Evolutionary conservation across 495 filamentous ascomycete species (phyloP), one percentile per base, ranked within the genome.

Genomic region (Trichoderma asperelloides): DNA sequence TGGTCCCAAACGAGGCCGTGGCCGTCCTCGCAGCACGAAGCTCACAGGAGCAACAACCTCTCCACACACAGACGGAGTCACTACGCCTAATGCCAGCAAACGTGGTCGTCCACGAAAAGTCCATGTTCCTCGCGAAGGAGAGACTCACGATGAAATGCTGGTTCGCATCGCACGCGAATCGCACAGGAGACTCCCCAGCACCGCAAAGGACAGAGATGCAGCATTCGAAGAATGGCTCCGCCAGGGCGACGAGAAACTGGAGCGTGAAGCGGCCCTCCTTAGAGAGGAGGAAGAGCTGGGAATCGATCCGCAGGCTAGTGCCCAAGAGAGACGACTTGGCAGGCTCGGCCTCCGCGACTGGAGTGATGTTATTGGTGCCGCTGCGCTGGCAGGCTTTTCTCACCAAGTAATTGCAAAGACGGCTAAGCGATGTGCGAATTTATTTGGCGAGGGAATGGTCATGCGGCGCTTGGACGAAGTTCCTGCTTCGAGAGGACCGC

Each of bases 341-440:
- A 28, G 28, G 21, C 41, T 64, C 11, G 64, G 64, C 64, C 64
- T 65, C 40, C 85, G 90, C 2, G 89, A 94, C 74, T 96, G 92
- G 92, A 88, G 88, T 55, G 89, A 93, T 66, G 83, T 95, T 1
- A 74, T 96, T 39, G 89, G 89, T 11, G 77, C 91, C 0, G 92
- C 92, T 25, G 82, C 89, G 0, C 80, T 93, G 67, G 84, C 80
- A 1, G 91, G 89, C 0, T 89, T 90, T 73, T 77, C 87, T 0
- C 71, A 81, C 1, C 72, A 74, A 5, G 89, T 86, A 6, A 78
- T 96, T 9, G 81, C 84, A 51, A 82, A 89, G 62, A 81, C 91
- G 0, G 83, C 87, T 3, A 78, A 86, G 71, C 80, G 92, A 43
- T 96, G 92, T 71, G 81, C 86, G 1, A 80, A 81, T 39, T 78